A percentile compares a stretch with the other conserved stretches of the same genome.
These are phyloP conservation scores for Glycyrrhiza uralensis DNA, from an alignment of 306 rosid genomes.

Conservation along the genomic window DNA sequence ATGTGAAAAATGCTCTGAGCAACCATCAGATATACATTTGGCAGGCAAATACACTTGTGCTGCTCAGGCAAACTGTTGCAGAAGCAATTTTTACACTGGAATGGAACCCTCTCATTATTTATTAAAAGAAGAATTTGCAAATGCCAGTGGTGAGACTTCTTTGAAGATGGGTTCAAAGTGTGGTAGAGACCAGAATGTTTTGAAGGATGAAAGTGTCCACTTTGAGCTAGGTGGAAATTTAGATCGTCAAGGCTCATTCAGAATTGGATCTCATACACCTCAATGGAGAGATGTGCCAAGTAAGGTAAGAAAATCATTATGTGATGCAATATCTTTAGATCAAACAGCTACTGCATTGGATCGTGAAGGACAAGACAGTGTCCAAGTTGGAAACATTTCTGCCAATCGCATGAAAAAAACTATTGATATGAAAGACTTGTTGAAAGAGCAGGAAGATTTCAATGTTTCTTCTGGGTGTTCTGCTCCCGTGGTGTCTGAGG, in stretches of 20 bases:
- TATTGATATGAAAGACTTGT: slow-evolving; percentile 19
- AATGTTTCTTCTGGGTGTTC: slow-evolving; percentile 53
- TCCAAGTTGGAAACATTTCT: slow-evolving; percentile 28
- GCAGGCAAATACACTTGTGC: slow-evolving; percentile 26
- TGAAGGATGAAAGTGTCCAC: slow-evolving; percentile 15
- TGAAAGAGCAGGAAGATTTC: slow-evolving; percentile 48
- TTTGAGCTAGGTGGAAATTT: slow-evolving; percentile 33
- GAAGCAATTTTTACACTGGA: slow-evolving; percentile 34
- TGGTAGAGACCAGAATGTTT: slow-evolving; percentile 27
- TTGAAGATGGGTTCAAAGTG: slow-evolving; percentile 28
- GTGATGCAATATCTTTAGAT: slow-evolving; percentile 32
- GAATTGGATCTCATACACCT: slow-evolving; percentile 31
- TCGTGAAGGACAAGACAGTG: slow-evolving; percentile 30
- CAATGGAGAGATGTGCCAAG: slow-evolving; percentile 69
- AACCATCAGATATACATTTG: slow-evolving; percentile 30
- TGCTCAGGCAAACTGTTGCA: slow-evolving; percentile 21
- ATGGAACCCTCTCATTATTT: slow-evolving; percentile 26
- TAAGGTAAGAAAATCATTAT: slow-evolving; percentile 42
- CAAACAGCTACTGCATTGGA: slow-evolving; percentile 32
- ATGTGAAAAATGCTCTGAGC: slow-evolving; percentile 36
- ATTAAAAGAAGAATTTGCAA: slow-evolving; percentile 26
- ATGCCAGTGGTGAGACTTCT: slow-evolving; percentile 31
- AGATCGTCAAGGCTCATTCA: slow-evolving; percentile 18
- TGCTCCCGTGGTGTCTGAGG: slow-evolving; percentile 51
- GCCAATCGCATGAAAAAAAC: slow-evolving; percentile 29